Conservation (phyloP, 2,329 filamentous ascomycete species). For the Thelonectria discophora region DNA sequence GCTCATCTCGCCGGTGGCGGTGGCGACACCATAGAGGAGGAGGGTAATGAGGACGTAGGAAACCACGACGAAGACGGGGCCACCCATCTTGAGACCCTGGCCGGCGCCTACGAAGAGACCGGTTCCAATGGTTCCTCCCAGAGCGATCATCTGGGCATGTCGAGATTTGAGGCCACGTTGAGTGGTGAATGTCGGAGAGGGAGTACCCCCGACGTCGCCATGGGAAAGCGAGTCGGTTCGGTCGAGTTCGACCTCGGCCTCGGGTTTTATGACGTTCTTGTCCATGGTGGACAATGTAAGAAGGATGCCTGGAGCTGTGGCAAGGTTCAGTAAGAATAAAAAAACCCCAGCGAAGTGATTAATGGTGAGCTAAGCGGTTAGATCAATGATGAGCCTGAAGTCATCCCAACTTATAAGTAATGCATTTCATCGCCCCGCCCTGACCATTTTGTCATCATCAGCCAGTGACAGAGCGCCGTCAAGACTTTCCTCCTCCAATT, state of each 20-base stretch:
- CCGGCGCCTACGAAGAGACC: neutral
- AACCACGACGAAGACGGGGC: slow-evolving; percentile 53
- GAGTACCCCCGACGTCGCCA: slow-evolving; percentile 15
- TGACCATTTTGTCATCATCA: neutral
- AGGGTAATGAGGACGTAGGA: slow-evolving; percentile 60
- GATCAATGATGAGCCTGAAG: neutral
- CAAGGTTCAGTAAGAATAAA: neutral
- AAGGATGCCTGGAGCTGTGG: neutral
- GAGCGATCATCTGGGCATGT: slow-evolving; percentile 10
- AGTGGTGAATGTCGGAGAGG: slow-evolving; percentile 7
- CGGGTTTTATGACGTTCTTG: slow-evolving; percentile 13
- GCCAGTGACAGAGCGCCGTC: slow-evolving; percentile 10
- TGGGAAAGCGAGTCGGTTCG: slow-evolving; percentile 16
- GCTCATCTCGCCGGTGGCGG: slow-evolving; percentile 47
- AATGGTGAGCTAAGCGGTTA: neutral
- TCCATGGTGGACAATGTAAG: slow-evolving; percentile 8
- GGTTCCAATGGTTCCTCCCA: slow-evolving; percentile 12
- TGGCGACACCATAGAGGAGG: slow-evolving; percentile 65
- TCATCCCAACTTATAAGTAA: slow-evolving; percentile 10
- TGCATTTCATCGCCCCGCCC: neutral
- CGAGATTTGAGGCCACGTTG: slow-evolving; percentile 9
- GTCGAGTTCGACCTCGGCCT: slow-evolving; percentile 6
- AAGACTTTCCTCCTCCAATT: slow-evolving; percentile 14
- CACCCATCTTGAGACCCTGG: slow-evolving; percentile 27
- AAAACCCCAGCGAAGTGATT: neutral